Conservation (phyloP, 163 green algal genomes). For the Prototheca cutis region DNA sequence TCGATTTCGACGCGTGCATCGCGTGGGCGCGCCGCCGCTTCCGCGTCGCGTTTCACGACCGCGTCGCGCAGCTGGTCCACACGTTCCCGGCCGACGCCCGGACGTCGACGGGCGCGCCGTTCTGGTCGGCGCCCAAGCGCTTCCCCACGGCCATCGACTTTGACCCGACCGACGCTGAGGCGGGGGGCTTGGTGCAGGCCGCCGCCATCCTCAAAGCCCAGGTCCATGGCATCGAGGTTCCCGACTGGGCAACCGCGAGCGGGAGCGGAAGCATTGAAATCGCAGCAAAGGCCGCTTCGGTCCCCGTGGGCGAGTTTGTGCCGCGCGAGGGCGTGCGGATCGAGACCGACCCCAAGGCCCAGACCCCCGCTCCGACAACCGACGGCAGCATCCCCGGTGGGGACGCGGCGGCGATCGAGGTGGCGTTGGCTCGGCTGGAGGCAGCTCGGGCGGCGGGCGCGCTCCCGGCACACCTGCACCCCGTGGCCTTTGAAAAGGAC, state of each 20-base stretch:
- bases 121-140: conserved; percentile 96
- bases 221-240: conserved; percentile 64
- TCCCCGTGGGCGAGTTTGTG: conserved; percentile 68
- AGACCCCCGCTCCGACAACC: conserved; percentile 3
- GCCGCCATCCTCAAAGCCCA: conserved; percentile 58
- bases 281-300: conserved; percentile 24
- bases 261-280: conserved; percentile 25
- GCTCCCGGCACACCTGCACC: conserved; percentile 34
- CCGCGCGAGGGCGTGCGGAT: conserved; percentile 83
- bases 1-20: conserved; percentile 80
- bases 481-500: conserved; percentile 89
- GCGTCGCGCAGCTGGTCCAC: conserved; percentile 85
- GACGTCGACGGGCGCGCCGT: conserved; percentile 81
- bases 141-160: conserved; percentile 83
- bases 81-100: conserved; percentile 94
- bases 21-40: conserved; percentile 73
- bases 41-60: conserved; percentile 82
- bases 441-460: not conserved
- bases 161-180: conserved; percentile 50
- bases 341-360: conserved; percentile 94
- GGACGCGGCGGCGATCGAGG: conserved; percentile 58
- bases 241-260: conserved; percentile 49
- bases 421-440: conserved; percentile 35
- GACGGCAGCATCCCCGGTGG: too few relatives aligned
- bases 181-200: conserved; percentile 49